Evolutionary conservation across 192 early-diverging fungal genomes (phyloP).

Genomic region (Rhizophagus sp.): DNA sequence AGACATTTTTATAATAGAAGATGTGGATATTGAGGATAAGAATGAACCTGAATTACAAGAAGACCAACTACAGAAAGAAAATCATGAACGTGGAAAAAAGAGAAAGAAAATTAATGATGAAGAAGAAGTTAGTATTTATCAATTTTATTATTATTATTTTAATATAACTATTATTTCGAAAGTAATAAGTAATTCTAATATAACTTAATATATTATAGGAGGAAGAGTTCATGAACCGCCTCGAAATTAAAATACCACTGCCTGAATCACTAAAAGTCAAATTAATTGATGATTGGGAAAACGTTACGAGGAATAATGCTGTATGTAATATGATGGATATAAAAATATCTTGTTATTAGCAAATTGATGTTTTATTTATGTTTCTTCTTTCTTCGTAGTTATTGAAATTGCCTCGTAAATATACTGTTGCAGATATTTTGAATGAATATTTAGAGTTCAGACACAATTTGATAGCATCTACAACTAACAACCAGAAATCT

Average conservation of each 20-base stretch:
- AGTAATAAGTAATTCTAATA: neutral
- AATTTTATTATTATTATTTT: neutral
- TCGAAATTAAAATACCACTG: conserved; percentile 10
- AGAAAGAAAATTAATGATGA: neutral
- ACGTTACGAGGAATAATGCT: conserved; percentile 9
- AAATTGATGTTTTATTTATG: neutral
- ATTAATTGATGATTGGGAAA: conserved; percentile 21
- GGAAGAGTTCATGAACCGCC: conserved; percentile 11
- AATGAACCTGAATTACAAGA: neutral
- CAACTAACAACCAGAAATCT: neutral
- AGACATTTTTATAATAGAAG: neutral
- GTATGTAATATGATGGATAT: neutral
- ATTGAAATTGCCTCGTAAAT: conserved; percentile 1
- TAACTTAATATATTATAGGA: neutral
- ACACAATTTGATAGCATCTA: neutral
- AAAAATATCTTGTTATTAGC: neutral
- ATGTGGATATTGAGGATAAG: neutral
- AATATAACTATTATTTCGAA: neutral
- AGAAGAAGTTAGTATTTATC: neutral
- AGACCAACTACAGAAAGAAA: neutral
- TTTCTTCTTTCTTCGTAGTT: neutral
- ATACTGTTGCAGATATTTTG: neutral
- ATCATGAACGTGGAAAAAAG: neutral
- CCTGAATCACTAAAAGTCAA: neutral
- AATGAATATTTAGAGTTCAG: conserved; percentile 10